These are phyloP conservation scores for cucumber (Cucumis sativus) DNA, from an alignment of 306 rosid genomes.

Conservation along the genomic window DNA sequence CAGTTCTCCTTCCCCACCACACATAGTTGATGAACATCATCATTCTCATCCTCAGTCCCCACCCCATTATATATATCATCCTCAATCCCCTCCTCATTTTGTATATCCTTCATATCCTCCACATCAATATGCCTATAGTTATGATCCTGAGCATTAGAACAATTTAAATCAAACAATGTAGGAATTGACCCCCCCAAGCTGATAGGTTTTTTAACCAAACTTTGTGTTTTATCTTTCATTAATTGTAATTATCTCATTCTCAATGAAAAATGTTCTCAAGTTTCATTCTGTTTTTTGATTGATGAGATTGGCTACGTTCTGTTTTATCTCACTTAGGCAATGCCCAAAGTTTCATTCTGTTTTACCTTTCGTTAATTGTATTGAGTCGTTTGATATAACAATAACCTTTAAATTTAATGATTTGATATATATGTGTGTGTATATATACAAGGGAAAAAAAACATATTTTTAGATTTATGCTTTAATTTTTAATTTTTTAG, in stretches of 20 bases:
- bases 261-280: background rate
- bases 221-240: background rate
- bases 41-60: constrained; percentile 28
- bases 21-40: constrained; percentile 13
- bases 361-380: no score
- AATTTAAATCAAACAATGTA: background rate
- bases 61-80: constrained; percentile 31
- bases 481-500: no score
- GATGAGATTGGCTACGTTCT: background rate
- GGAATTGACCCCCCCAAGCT: background rate
- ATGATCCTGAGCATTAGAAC: background rate
- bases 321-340: no score
- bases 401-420: no score
- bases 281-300: background rate
- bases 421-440: no score
- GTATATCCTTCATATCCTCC: constrained; percentile 14
- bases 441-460: no score
- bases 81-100: constrained; percentile 34
- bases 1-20: constrained; percentile 47
- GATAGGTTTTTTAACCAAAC: background rate
- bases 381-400: no score
- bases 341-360: no score
- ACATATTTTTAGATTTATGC: no score
- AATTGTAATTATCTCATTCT: background rate
- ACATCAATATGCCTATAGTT: constrained; percentile 12